Percentiles rank a stretch among this genome's conserved stretches.
phyloP scores from a whole-genome alignment of 306 rosid genomes.

The Dryas alaskensis region DNA sequence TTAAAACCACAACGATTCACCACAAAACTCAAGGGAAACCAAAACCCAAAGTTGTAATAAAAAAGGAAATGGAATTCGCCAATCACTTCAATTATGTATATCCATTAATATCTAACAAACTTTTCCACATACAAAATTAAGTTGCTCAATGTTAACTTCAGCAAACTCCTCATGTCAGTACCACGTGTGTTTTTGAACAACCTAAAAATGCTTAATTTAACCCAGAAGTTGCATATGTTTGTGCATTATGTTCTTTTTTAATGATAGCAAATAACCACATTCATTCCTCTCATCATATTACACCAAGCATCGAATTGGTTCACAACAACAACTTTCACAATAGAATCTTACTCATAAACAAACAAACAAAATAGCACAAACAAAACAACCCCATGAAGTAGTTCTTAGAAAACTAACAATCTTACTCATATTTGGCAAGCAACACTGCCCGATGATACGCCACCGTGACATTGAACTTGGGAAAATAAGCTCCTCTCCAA shows the following conservation, averaged over 20 bases:
- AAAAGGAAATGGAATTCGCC: conserved; percentile 1
- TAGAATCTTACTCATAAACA: neutral
- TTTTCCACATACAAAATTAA: neutral
- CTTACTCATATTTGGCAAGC: conserved; percentile 73
- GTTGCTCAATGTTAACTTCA: neutral
- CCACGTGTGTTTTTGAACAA: neutral
- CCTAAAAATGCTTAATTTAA: neutral
- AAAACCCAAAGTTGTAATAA: neutral
- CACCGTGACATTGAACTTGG: conserved; percentile 71
- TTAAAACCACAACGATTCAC: neutral
- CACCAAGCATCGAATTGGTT: neutral
- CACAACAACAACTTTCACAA: neutral
- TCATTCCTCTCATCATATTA: neutral
- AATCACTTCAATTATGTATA: neutral
- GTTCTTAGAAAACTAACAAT: neutral
- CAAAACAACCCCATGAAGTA: neutral
- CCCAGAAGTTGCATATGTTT: too few species aligned
- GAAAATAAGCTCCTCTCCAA: conserved; percentile 92
- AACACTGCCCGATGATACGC: conserved; percentile 88
- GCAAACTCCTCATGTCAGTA: neutral
- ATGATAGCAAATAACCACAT: neutral
- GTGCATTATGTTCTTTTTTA: neutral
- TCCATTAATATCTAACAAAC: neutral
- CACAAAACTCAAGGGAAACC: neutral
- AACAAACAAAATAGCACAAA: neutral